Evolutionary conservation across 2,329 filamentous ascomycete genomes (phyloP).

Genomic region (Ascochyta lentis): DNA sequence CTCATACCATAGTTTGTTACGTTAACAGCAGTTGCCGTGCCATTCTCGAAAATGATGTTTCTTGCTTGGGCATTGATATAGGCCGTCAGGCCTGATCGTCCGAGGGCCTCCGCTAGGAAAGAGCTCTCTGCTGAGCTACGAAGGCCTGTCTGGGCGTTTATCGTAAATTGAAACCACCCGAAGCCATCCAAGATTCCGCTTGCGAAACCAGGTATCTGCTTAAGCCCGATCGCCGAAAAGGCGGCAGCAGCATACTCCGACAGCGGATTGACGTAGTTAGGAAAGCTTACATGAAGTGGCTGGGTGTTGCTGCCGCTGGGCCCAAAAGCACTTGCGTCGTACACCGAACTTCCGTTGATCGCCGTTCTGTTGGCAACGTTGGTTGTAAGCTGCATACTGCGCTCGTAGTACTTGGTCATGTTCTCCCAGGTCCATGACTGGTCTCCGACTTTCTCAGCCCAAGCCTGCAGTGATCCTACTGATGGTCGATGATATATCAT

Average conservation of each 20-base stretch:
- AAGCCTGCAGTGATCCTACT: conserved; percentile 24
- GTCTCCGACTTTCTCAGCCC: conserved; percentile 35
- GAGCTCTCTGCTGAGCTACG: conserved; percentile 16
- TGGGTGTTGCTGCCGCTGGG: background rate
- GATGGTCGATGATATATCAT: conserved; percentile 28
- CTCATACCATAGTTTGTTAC: conserved; percentile 1
- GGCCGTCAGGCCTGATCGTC: conserved; percentile 22
- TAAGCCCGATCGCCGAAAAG: background rate
- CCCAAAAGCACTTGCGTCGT: background rate
- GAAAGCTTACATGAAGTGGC: background rate
- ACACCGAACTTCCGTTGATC: conserved; percentile 7
- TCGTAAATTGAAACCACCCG: background rate
- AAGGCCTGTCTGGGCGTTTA: conserved; percentile 8
- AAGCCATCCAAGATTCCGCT: background rate
- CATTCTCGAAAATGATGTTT: conserved; percentile 42
- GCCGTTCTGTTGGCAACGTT: background rate
- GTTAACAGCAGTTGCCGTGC: background rate
- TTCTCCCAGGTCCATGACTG: conserved; percentile 31
- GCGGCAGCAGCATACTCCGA: background rate
- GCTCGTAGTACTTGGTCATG: background rate
- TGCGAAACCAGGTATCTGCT: background rate
- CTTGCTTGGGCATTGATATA: conserved; percentile 4
- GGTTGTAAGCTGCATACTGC: background rate
- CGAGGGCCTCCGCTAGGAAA: conserved; percentile 3
- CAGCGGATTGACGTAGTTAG: background rate